phyloP scores from a whole-genome alignment of 306 rosid genomes.

The Corylus avellana region DNA sequence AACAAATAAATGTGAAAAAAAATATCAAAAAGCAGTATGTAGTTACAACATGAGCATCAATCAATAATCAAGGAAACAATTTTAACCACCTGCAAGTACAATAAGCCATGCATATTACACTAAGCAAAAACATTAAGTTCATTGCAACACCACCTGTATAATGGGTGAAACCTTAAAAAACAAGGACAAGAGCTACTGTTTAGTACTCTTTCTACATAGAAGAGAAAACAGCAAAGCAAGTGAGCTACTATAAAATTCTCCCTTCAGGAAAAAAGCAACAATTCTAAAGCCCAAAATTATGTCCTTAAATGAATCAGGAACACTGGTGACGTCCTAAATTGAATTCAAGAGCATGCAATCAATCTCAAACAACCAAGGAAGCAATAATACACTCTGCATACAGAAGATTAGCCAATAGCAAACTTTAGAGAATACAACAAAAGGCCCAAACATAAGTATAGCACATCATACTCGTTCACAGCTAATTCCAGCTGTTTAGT shows the following conservation, averaged over 20 bases:
- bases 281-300: slow-evolving; percentile 1
- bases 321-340: background rate
- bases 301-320: background rate
- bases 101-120: slow-evolving; percentile 11
- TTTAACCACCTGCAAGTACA: slow-evolving; percentile 11
- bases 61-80: slow-evolving; percentile 12
- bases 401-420: background rate
- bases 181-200: background rate
- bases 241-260: no score
- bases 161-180: background rate
- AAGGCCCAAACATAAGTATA: background rate
- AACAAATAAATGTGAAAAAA: slow-evolving; percentile 10
- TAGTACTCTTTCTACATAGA: background rate
- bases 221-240: background rate
- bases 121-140: background rate
- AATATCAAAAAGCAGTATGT: background rate
- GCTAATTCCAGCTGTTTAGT: slow-evolving; percentile 10
- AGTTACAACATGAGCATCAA: background rate
- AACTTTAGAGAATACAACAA: background rate
- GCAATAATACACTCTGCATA: background rate
- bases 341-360: background rate
- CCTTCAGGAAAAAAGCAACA: background rate
- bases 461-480: background rate
- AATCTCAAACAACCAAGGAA: background rate
- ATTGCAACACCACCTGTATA: background rate